phyloP scores from a whole-genome alignment of 805 yeast genomes.

The Yarrowia keelungensis region DNA sequence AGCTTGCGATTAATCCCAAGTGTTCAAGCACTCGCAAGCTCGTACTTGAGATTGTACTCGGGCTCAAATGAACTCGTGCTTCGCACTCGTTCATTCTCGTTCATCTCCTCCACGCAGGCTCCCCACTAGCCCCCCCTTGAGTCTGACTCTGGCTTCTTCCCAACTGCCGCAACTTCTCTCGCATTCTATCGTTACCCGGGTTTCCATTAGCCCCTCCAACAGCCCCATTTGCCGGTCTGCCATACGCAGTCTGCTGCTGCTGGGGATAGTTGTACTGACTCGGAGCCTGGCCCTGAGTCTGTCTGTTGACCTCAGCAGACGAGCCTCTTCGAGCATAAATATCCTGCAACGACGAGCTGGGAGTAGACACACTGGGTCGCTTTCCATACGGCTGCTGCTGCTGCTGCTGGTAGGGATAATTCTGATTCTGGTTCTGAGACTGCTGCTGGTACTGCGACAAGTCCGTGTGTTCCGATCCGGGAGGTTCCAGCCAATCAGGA shows the following conservation, averaged over 20 bases:
- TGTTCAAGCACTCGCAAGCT: too few species aligned
- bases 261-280: constrained; percentile 22
- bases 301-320: neutral
- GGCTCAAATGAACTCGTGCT: too few species aligned
- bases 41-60: too few species aligned
- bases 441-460: constrained; percentile 17
- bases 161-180: constrained; percentile 25
- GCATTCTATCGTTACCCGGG: constrained; percentile 22
- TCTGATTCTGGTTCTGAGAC: constrained; percentile 3
- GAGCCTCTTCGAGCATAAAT: constrained; percentile 31
- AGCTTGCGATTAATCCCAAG: too few species aligned
- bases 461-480: constrained; percentile 12
- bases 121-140: constrained; percentile 9
- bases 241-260: constrained; percentile 30
- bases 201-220: neutral
- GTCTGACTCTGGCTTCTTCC: constrained; percentile 23
- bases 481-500: constrained; percentile 50
- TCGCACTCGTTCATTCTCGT: too few species aligned
- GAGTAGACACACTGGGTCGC: constrained; percentile 1
- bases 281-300: neutral
- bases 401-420: constrained; percentile 4
- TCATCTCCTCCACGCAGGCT: constrained; percentile 11
- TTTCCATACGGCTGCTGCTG: constrained; percentile 8
- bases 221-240: neutral
- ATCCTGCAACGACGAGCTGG: constrained; percentile 24